Evolutionary conservation across 257 asterid species (phyloP).

Genomic region (Solanum microdontum): DNA sequence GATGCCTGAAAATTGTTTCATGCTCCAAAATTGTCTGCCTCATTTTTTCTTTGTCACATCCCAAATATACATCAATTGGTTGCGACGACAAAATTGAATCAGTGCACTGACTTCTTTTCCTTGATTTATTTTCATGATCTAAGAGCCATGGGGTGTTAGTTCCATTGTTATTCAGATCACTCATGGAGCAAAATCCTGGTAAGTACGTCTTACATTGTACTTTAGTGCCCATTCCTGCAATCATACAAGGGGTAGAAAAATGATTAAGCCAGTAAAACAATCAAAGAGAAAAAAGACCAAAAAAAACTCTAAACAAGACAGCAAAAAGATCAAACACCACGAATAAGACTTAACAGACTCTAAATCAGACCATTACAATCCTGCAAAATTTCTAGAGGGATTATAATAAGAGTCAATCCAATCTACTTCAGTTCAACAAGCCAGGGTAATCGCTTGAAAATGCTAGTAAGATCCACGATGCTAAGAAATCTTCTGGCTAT

Average conservation of each 20-base stretch:
- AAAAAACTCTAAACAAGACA: neutral
- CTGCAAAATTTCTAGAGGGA: neutral
- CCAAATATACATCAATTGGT: slow-evolving; percentile 9
- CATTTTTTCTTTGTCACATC: slow-evolving; percentile 30
- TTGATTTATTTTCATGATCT: slow-evolving; percentile 18
- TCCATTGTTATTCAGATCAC: slow-evolving; percentile 26
- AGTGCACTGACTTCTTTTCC: slow-evolving; percentile 17
- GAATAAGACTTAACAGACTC: neutral
- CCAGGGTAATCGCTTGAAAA: neutral
- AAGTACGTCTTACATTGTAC: slow-evolving; percentile 33
- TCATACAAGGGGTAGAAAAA: neutral
- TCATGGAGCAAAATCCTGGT: slow-evolving; percentile 18
- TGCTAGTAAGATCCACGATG: neutral
- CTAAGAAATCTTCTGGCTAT: neutral
- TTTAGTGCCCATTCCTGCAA: slow-evolving; percentile 67
- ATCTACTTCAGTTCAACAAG: neutral
- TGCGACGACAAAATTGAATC: slow-evolving; percentile 6
- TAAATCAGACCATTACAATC: neutral
- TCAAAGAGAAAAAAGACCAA: neutral
- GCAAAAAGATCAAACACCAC: neutral
- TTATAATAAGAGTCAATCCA: neutral
- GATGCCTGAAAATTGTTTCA: slow-evolving; percentile 52
- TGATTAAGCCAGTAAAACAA: neutral
- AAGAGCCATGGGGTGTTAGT: slow-evolving; percentile 22
- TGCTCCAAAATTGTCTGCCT: slow-evolving; percentile 59